Base-by-base conservation (phyloP, 257 asterid species). In the Petunia secreta region DNA sequence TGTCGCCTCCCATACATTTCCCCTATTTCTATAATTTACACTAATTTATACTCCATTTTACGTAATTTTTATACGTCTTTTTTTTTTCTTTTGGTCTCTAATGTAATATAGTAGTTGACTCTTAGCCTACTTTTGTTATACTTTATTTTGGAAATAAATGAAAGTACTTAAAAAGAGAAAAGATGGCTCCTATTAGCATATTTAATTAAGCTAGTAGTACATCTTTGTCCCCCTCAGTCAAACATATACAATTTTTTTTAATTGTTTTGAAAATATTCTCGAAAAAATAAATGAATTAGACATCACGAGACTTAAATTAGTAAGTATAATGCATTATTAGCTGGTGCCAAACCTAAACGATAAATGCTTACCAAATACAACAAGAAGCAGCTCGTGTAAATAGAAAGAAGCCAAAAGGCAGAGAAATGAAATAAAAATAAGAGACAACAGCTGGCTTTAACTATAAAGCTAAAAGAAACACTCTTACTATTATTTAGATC, bases 361-460 rank as follows among this genome's bases (percentile, higher is more conserved):
- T 16, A 69, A 46, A 69, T 69, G 25, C 16, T 44, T n/a, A 69
- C 59, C 41, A 69, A 69, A 46, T 46, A 16, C 58, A 69, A 69
- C 16, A 44, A 69, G 46, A 69, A 69, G 15, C 4, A 52, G 55
- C 55, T 50, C 8, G 55, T 46, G 16, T 69, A n/a, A 67, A 46
- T n/a, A 69, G 4, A 69, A 25, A 46, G 41, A 46, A 44, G n/a
- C 3, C 10, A 71, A 48, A 66, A 2, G 46, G 4, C 0, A 71
- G 25, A 71, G 16, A 16, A 46, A 46, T 46, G 9, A 34, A 48
- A 71, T 10, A 3, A 48, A 71, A 69, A 16, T 46, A 44, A 8
- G 37, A 71, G 43, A 59, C 46, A 25, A 48, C 77, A 48, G 44
- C 77, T 71, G 77, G 77, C 25, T 48, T 9, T 25, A 46, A 34